Base-by-base conservation (phyloP, 495 filamentous ascomycete genomes). In the Bacidia rubella region DNA sequence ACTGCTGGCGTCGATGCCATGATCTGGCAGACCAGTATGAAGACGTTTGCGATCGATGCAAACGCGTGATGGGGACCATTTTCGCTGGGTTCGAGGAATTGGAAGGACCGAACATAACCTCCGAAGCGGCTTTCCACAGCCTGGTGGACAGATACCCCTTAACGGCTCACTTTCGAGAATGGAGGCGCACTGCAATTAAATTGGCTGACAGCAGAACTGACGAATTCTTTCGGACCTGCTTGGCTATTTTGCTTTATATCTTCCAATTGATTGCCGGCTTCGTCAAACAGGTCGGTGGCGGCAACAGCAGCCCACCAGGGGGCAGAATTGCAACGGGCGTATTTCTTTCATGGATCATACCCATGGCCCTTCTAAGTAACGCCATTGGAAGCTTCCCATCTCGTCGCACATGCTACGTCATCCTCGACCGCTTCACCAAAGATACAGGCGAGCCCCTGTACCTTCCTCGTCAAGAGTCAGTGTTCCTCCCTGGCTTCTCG, bases 281-380 rank as follows among this genome's bases (percentile, higher is more conserved):
- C 41, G 52, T 65, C 3, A 23, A 39, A 5, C 51, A 48, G 7
- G 39, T 68, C 5, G 62, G 64, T 11, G 64, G 62, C 22, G 51
- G 21, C 12, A 17, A 20, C 23, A 44, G 24, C 29, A 47, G 53
- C 54, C 47, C 60, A 35, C 57, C 64, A 20, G 64, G 64, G 1
- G 65, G 64, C 2, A 54, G 60, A 26, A 68, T 68, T 27, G 64
- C 57, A 10, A 59, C 58, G 2, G 55, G 55, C 5, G 61, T 66
- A 56, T 57, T 68, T 32, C 32, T 66, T 12, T 61, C 65, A 12
- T 68, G 64, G 64, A 43, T 68, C 41, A 40, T 68, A n/a, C 61
- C 64, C 3, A 46, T 55, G 7, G 52, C 63, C 11, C 42, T 68
- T 11, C 29, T 68, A 3, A 68, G 64, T 48, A 66, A 66, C 42